Base-by-base conservation (phyloP, 1,139 yeast species). In the Yamadazyma diddensiae region DNA sequence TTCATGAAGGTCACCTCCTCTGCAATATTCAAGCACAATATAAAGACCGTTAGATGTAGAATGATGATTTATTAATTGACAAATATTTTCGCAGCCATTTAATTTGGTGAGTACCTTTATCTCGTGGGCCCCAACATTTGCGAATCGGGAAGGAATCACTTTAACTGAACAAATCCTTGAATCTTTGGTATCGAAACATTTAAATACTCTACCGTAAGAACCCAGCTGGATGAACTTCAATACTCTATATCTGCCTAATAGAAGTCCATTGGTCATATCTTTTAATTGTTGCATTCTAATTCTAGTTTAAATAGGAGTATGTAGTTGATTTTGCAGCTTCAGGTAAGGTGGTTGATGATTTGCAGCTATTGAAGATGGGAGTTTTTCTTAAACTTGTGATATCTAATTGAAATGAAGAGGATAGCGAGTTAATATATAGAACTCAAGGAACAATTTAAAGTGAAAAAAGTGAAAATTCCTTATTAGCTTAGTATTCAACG, bases 201-300 rank as follows among this genome's bases (percentile, higher is more conserved):
- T 57, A 7, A 75, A 60, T 5, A 74, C 80, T 39, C 61, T 62
- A 21, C 80, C 80, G 52, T 73, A 74, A 6, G 77, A 63, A 2
- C 80, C 80, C 28, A 61, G 63, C 47, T 74, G 79, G 34, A 74
- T 52, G 39, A 59, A 58, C 22, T 50, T 46, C 19, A 70, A 41
- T 35, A 61, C 65, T 22, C 52, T 46, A 50, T 73, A 73, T 33
- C 57, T 55, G 34, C 53, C 47, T 24, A 53, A 52, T 26, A 72
- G 29, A 3, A 36, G 11, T 13, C 35, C 35, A 15, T 35, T 17
- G 6, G 11, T 9, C 9, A 35, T 26, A 19, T 35, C 31, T n/a
- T 15, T 8, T 10, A 22, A 22, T 13, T 22, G 25, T 12, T 22
- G 15, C 25, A 22, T 22, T 15, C 4, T 10, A 6, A 13, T 22